These are phyloP conservation scores for Mycena polygramma DNA, from an alignment of 768 basidiomycete species.

Conservation along the genomic window DNA sequence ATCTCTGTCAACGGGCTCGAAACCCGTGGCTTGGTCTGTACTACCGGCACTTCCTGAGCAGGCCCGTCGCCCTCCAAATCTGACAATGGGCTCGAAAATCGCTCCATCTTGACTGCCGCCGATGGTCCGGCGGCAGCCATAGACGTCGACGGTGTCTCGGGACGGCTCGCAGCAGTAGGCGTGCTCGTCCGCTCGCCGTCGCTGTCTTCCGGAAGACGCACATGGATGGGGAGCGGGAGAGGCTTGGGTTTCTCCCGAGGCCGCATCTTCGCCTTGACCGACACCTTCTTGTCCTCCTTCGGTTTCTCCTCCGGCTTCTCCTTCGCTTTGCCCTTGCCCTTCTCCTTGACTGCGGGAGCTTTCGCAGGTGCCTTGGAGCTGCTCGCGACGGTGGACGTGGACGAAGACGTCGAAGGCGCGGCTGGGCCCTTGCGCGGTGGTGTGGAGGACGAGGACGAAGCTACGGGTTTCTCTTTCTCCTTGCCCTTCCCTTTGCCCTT, in stretches of 20 bases:
- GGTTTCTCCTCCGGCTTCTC: conserved; percentile 34
- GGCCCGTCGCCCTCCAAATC: conserved; percentile 21
- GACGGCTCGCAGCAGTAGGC: conserved; percentile 22
- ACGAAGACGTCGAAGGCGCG: conserved; percentile 10
- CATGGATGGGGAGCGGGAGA: conserved; percentile 42
- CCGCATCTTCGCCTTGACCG: conserved; percentile 54
- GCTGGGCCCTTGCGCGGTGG: conserved; percentile 14
- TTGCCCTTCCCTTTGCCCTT: conserved; percentile 44
- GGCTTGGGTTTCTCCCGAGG: conserved; percentile 49
- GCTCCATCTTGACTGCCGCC: background rate
- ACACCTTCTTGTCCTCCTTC: conserved; percentile 41
- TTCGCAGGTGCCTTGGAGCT: conserved; percentile 27
- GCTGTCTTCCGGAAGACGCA: conserved; percentile 48
- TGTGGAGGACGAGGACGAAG: conserved; percentile 19
- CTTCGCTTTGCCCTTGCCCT: conserved; percentile 40
- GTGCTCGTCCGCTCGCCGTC: conserved; percentile 28
- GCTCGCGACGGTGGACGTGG: conserved; percentile 23
- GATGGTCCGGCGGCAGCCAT: background rate
- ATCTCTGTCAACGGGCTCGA: conserved; percentile 30
- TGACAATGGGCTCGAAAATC: conserved; percentile 32
- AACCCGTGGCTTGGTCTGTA: background rate
- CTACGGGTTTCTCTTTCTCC: conserved; percentile 36
- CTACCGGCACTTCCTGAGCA: conserved; percentile 3
- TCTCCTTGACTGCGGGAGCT: conserved; percentile 19
- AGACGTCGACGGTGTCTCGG: conserved; percentile 21